Conservation (phyloP, 2,329 filamentous ascomycete species). For the Neonectria punicea region DNA sequence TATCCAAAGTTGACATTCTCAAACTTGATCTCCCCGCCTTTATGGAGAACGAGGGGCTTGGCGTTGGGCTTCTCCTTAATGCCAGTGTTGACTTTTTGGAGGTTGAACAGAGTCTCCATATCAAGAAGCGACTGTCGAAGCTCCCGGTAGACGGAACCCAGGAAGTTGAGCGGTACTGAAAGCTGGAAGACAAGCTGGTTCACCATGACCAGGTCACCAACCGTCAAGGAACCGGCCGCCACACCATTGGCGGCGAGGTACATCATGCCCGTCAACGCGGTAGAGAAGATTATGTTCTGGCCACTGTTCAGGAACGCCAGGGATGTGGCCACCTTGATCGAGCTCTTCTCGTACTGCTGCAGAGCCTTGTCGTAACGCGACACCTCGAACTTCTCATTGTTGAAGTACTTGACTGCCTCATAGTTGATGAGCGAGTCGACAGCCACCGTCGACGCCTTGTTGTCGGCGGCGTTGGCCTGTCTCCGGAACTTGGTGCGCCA, state of each 20-base stretch:
- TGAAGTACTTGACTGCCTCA: slow-evolving; percentile 99
- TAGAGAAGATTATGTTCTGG: slow-evolving; percentile 97
- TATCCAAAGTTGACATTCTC: slow-evolving; percentile 97
- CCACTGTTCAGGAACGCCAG: slow-evolving; percentile 92
- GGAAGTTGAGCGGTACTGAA: slow-evolving; percentile 94
- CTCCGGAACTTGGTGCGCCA: slow-evolving; percentile 98
- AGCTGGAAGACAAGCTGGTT: slow-evolving; percentile 99
- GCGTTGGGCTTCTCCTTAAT: slow-evolving; percentile 83
- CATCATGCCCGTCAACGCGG: slow-evolving; percentile 96
- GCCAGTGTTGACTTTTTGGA: slow-evolving; percentile 94
- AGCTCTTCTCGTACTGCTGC: slow-evolving; percentile 87
- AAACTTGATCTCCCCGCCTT: slow-evolving; percentile 90
- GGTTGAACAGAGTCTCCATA: slow-evolving; percentile 98
- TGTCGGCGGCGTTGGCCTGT: slow-evolving; percentile 95
- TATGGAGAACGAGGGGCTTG: slow-evolving; percentile 74
- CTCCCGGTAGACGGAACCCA: slow-evolving; percentile 98
- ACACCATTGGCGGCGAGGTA: slow-evolving; percentile 94
- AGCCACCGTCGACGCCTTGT: slow-evolving; percentile 92
- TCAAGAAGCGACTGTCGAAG: slow-evolving; percentile 93
- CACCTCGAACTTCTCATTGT: slow-evolving; percentile 97
- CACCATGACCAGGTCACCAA: slow-evolving; percentile 97
- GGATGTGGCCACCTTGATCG: slow-evolving; percentile 96
- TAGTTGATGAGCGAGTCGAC: slow-evolving; percentile 99
- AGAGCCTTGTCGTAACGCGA: slow-evolving; percentile 89
- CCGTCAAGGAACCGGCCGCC: slow-evolving; percentile 81